Base-by-base conservation (phyloP, 768 basidiomycete genomes). In the Trametes punicea region DNA sequence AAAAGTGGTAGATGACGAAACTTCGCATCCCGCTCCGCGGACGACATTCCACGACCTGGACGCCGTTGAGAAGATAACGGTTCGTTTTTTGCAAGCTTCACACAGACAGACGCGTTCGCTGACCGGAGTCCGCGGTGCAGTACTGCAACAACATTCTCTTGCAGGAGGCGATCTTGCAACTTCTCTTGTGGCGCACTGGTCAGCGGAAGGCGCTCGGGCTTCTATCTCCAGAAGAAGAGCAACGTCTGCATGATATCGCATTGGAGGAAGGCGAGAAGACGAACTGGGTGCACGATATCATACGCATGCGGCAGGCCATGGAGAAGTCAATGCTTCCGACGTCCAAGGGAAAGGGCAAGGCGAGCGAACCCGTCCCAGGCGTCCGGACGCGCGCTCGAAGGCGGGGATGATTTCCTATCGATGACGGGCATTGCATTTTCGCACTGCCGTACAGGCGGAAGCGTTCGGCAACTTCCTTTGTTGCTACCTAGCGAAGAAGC, bases 81-180 rank as follows among this genome's bases (percentile, higher is more conserved):
- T 61, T 23, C 44, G 51, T 55, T 54, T 29, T 16, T n/a, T 38
- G 20, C 15, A 21, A 42, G 23, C 9, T 46, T 51, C 21, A 18
- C 18, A 7, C 39, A 18, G 34, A 9, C 25, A 15, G 39, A 18
- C 16, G 25, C 16, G 2, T 16, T 29, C 20, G 23, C 59, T 61
- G 46, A 56, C 21, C 30, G 30, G 42, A 15, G 33, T 38, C 27
- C n/a, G n/a, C 47, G n/a, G 7, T 18, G n/a, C 59, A 90, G 87
- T 91, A 90, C 61, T 88, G 87, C 65, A 70, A 81, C 33, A 82
- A 86, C 56, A 77, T 92, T 27, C 79, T 92, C 10, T 75, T 90
- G 4, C 86, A 83, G 2, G 89, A 90, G 67, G 77, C 85, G 3
- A 74, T 88, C 36, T 73, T 84, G 39, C 90, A 92, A 64, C 74